Conservation (phyloP, 352 stramenopile genomes). For the Discostella stelligera region DNA sequence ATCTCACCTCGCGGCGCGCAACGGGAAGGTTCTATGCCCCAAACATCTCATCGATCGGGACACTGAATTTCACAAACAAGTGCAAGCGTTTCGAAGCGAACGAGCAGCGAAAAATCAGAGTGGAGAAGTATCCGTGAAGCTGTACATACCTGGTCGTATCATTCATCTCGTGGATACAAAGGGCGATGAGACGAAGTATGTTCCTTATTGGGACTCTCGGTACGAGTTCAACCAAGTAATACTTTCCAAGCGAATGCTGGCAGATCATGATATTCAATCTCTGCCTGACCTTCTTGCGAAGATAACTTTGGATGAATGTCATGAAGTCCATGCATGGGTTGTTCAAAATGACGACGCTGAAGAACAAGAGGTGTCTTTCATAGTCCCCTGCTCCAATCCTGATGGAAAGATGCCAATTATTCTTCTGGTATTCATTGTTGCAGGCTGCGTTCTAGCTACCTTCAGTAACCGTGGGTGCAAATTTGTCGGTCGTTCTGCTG, state of each 20-base stretch:
- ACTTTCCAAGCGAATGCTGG: conserved; percentile 12
- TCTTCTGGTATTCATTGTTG: conserved; percentile 21
- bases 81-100: conserved; percentile 43
- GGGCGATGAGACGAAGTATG: conserved; percentile 46
- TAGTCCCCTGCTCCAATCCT: conserved; percentile 44
- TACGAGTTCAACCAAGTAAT: conserved; percentile 60
- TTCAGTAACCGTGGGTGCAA: conserved; percentile 43
- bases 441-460: conserved; percentile 16
- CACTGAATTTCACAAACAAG: conserved; percentile 41
- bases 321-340: conserved; percentile 25
- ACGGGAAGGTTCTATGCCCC: conserved; percentile 28
- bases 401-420: conserved; percentile 25
- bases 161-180: conserved; percentile 50
- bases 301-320: conserved; percentile 41
- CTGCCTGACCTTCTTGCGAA: background rate
- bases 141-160: conserved; percentile 50
- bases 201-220: conserved; percentile 48
- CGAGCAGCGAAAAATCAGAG: conserved; percentile 42
- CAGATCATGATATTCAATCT: too few relatives aligned
- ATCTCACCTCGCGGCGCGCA: conserved; percentile 10
- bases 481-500: conserved; percentile 17
- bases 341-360: conserved; percentile 9
- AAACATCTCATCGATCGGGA: conserved; percentile 36
- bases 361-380: conserved; percentile 8
- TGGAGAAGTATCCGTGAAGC: conserved; percentile 31